phyloP scores from a whole-genome alignment of 768 basidiomycete genomes.

The Lyophyllum semitale region DNA sequence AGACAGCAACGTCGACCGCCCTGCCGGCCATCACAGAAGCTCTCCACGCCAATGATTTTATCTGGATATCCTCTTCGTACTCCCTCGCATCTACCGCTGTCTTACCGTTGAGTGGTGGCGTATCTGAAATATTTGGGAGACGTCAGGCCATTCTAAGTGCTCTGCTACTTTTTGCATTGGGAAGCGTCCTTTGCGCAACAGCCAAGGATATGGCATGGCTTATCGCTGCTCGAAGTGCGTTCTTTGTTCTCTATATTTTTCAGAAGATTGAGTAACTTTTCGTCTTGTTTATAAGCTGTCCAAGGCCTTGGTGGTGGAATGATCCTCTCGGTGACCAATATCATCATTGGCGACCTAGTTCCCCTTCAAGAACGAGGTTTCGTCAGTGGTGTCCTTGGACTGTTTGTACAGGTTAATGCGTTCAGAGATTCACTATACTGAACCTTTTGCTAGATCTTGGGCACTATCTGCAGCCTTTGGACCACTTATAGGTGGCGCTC shows the following conservation, averaged over 20 bases:
- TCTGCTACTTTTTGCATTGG: constrained; percentile 34
- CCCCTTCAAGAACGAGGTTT: too few species aligned
- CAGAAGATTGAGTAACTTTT: too few species aligned
- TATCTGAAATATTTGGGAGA: constrained; percentile 37
- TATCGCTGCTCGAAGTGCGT: constrained; percentile 38
- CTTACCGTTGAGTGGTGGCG: constrained; percentile 33
- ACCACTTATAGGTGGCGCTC: constrained; percentile 35
- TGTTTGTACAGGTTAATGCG: too few species aligned
- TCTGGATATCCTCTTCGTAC: constrained; percentile 24
- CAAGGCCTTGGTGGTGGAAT: too few species aligned
- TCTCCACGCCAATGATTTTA: not conserved
- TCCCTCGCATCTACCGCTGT: constrained; percentile 39
- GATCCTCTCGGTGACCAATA: too few species aligned
- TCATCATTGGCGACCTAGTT: too few species aligned
- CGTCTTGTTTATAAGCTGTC: too few species aligned
- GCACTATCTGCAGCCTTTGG: constrained; percentile 36
- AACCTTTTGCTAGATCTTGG: too few species aligned
- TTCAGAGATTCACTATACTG: too few species aligned
- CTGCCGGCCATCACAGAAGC: constrained; percentile 10
- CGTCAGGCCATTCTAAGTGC: constrained; percentile 30
- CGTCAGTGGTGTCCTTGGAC: too few species aligned
- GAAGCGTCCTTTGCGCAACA: constrained; percentile 38
- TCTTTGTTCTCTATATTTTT: too few species aligned
- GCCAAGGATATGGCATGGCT: constrained; percentile 40
- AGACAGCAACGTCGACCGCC: constrained; percentile 10